Evolutionary conservation across 768 basidiomycete genomes (phyloP), one percentile per base, ranked within the genome.

Genomic region (Lentinula boryana): DNA sequence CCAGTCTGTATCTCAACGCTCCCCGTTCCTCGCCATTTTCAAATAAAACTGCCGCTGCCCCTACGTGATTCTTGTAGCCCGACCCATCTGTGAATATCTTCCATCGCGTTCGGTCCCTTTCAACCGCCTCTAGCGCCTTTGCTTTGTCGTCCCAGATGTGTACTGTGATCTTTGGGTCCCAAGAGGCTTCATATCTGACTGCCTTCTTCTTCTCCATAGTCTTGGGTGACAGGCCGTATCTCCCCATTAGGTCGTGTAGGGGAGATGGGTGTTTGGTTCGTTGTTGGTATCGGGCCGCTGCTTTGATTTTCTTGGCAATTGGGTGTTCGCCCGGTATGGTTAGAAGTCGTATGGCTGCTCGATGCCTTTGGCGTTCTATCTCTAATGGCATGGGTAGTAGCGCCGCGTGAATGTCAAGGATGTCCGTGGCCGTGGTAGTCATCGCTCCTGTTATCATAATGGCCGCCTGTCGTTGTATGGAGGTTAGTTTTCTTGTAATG

Each of bases 81-180:
- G 66, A 67, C 7, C 66, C 63, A 38, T 67, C 60, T 4, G 66
- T 56, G 50, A 64, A 66, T 10, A 66, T 56, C 16, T 32, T 31
- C 10, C 10, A 40, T 21, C 27, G 5, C 5, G 50, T 23, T 18
- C 5, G 8, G 15, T 40, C 27, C 16, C 31, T 15, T 9, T 44
- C 23, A 13, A 57, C 8, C 6, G 8, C 18, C 15, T 23, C n/a
- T 4, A 32, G 9, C 15, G 38, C 56, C 21, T 41, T 38, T 2
- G 10, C 16, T 18, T 57, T 23, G 36, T 38, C 15, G 6, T 44
- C 56, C 33, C 23, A 57, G 27, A 32, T 53, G 4, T 9, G 6
- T 23, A 38, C 16, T 35, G 6, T 16, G 13, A 53, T 1, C 2
- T 18, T 31, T 12, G 52, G 36, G 5, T 48, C 46, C 46, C 46